Evolutionary conservation across 805 yeast genomes (phyloP).

Genomic region (Candida verbasci): DNA sequence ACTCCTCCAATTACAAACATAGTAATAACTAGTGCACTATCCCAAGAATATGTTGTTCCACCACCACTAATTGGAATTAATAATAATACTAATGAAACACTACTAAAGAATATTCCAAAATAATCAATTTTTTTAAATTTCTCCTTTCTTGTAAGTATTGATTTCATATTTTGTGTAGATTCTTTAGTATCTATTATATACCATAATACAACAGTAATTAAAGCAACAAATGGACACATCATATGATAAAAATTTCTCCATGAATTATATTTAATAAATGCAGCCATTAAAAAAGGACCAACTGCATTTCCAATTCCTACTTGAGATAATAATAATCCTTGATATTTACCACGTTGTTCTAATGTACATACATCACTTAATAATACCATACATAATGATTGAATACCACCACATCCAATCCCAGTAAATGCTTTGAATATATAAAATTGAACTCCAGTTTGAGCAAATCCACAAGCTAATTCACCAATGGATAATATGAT

Average conservation of each 20-base stretch:
- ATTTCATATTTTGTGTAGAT: constrained; percentile 15
- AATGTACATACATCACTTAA: constrained; percentile 53
- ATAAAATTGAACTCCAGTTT: constrained; percentile 43
- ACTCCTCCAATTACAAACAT: constrained; percentile 46
- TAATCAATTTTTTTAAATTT: constrained; percentile 46
- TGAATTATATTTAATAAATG: constrained; percentile 34
- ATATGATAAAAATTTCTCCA: constrained; percentile 55
- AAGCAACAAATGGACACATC: constrained; percentile 37
- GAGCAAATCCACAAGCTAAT: constrained; percentile 48
- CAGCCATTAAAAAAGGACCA: constrained; percentile 56
- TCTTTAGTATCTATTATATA: constrained; percentile 33
- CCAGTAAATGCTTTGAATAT: constrained; percentile 54
- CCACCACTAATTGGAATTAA: constrained; percentile 52
- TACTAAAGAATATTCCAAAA: constrained; percentile 41
- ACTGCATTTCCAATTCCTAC: constrained; percentile 49
- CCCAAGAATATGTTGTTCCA: constrained; percentile 49
- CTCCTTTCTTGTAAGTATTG: constrained; percentile 19
- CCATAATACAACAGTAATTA: constrained; percentile 24
- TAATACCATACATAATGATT: constrained; percentile 47
- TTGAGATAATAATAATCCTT: constrained; percentile 49
- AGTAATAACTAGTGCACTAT: constrained; percentile 47
- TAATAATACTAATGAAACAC: constrained; percentile 41
- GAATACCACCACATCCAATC: constrained; percentile 51
- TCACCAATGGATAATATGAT: constrained; percentile 39
- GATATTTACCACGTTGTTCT: constrained; percentile 51